Evolutionary conservation across 75 land plant genomes (phyloP).

Genomic region (Larix kaempferi): DNA sequence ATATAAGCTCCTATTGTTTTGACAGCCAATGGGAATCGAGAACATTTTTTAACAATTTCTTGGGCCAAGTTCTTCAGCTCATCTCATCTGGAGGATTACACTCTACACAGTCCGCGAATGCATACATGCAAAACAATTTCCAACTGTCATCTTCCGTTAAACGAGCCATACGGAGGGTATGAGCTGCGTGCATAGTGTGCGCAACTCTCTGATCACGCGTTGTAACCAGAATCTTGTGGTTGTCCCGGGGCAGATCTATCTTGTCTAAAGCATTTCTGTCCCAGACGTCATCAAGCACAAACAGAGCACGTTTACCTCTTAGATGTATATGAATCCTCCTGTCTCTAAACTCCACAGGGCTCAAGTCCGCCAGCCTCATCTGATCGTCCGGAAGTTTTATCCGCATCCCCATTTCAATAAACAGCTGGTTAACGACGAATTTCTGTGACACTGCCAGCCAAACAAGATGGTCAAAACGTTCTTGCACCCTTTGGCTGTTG

Average conservation of each 20-base stretch:
- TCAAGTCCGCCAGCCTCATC: neutral
- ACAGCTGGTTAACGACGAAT: neutral
- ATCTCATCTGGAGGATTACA: neutral
- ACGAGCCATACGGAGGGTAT: neutral
- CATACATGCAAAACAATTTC: neutral
- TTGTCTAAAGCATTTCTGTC: neutral
- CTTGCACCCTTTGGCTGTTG: neutral
- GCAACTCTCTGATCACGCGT: neutral
- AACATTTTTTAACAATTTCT: neutral
- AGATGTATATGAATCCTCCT: neutral
- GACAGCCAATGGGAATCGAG: neutral
- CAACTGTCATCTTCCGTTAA: neutral
- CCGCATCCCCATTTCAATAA: neutral
- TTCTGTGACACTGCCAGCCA: neutral
- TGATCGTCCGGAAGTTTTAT: neutral
- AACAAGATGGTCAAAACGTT: neutral
- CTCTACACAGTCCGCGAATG: neutral
- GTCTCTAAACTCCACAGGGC: neutral
- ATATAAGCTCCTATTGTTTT: neutral
- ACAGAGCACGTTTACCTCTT: neutral
- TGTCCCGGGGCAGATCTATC: neutral
- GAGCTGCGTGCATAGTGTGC: neutral
- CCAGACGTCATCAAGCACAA: conserved; percentile 4
- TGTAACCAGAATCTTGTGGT: neutral
- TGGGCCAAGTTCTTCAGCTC: neutral